Conservation (phyloP, 106 monocot species). For the Acanthochlamys bracteata region DNA sequence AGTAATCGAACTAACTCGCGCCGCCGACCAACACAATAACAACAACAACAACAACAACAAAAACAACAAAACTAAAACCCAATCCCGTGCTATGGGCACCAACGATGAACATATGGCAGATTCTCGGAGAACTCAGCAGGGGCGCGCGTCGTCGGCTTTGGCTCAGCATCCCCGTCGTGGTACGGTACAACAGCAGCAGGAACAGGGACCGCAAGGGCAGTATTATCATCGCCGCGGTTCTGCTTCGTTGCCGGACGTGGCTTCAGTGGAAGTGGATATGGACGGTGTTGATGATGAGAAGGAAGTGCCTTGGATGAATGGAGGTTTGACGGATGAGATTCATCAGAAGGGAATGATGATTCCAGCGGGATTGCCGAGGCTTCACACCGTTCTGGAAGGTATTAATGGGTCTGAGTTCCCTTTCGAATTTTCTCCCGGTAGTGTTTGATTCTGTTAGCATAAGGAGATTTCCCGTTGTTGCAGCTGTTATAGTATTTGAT, state of each 20-base stretch:
- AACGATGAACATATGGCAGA: background rate
- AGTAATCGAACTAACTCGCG: conserved; percentile 60
- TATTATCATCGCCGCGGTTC: conserved; percentile 30
- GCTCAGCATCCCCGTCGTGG: background rate
- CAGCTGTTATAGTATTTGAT: no score
- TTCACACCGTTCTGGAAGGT: conserved; percentile 52
- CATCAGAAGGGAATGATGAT: conserved; percentile 11
- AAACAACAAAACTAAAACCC: no score
- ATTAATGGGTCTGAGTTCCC: conserved; percentile 5
- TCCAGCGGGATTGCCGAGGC: conserved; percentile 44
- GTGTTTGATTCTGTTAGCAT: no score
- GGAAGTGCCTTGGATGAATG: conserved; percentile 5
- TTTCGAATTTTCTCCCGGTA: conserved; percentile 1
- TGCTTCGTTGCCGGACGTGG: conserved; percentile 44
- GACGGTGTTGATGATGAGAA: conserved; percentile 13
- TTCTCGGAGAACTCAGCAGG: background rate
- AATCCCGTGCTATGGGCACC: background rate
- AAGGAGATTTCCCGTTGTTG: no score
- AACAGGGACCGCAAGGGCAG: conserved; percentile 1
- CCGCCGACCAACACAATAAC: conserved; percentile 16
- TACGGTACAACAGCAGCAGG: background rate
- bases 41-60: no score
- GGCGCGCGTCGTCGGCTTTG: background rate
- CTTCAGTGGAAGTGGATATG: conserved; percentile 10
- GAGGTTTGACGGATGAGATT: conserved; percentile 13